Base-by-base conservation (phyloP, 1,284 basidiomycete species). In the Tilletia indica region DNA sequence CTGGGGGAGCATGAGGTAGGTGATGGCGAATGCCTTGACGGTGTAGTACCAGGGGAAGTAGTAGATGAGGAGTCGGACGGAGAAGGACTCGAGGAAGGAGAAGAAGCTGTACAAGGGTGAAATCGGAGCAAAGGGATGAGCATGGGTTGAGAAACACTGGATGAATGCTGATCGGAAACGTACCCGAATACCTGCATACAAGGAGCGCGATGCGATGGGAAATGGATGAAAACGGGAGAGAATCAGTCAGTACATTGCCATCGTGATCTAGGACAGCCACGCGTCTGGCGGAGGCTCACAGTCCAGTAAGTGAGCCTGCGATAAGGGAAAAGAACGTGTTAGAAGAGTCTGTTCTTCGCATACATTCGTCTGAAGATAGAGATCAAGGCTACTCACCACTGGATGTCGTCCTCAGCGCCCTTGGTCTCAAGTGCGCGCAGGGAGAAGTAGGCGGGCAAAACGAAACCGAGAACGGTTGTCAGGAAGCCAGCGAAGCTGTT, bases 1-100 rank as follows among this genome's bases (percentile, higher is more conserved):
- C 82, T 94, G 93, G 0, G 94, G 94, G n/a, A 95, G 89, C 12
- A 90, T 91, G 70, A 96, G 89, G 86, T 93, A 96, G 72, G 95
- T 89, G 45, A 96, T 89, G 81, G 93, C 91, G 71, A 93, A 82
- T 4, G 90, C 91, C 87, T 94, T 95, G 81, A 93, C 74, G 68
- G 90, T 87, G 85, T 91, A 91, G 86, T 96, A 96, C 84, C 95
- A 89, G 14, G 93, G 93, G 74, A 96, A 88, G 92, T 93, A 83
- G 74, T 83, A 79, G 68, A 83, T 79, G 67, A 82, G 25, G 68
- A 83, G 71, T 73, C 69, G 77, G 61, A 64, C 61, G 69, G 78
- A 74, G 73, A 83, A 83, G 61, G 80, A 78, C 80, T 83, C 82
- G 74, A 81, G 73, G 76, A 83, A 82, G 70, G 76, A 82, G 79